A percentile compares a stretch with the other conserved stretches of the same genome.
Evolutionary conservation across 208 protist species (phyloP).

Genomic region (Blechomonas ayalai): DNA sequence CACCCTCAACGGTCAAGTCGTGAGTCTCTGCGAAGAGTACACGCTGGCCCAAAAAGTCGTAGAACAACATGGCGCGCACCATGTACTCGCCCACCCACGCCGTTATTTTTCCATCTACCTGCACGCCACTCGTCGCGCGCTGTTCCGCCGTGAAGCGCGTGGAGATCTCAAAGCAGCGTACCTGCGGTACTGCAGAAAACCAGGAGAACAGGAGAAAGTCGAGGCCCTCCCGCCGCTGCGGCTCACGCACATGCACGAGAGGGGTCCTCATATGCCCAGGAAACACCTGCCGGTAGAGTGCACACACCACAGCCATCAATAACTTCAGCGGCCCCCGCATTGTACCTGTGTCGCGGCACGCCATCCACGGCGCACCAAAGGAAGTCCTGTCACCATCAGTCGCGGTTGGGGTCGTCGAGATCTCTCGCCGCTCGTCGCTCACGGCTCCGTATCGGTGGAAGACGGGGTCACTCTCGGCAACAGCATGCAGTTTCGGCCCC

Average conservation of each 20-base stretch:
- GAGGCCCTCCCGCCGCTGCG: constrained; percentile 12
- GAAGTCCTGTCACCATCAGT: neutral
- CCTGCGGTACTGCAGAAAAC: constrained; percentile 49
- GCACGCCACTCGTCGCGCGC: neutral
- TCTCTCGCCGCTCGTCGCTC: constrained; percentile 2
- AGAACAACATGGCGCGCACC: constrained; percentile 66
- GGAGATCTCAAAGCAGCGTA: constrained; percentile 44
- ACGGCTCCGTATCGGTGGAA: neutral
- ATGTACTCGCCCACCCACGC: constrained; percentile 19
- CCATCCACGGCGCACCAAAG: neutral
- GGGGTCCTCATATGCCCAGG: constrained; percentile 4
- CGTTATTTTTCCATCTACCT: neutral
- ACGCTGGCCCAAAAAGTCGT: constrained; percentile 60
- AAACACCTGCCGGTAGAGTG: constrained; percentile 23
- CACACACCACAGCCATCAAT: constrained; percentile 17
- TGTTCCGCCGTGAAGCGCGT: constrained; percentile 4
- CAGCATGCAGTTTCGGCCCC: constrained; percentile 15
- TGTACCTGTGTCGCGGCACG: neutral
- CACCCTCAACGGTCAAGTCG: constrained; percentile 11
- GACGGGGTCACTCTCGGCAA: constrained; percentile 24
- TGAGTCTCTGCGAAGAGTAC: constrained; percentile 78
- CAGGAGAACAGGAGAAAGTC: constrained; percentile 66
- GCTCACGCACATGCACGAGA: constrained; percentile 16
- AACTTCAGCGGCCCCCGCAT: constrained; percentile 20
- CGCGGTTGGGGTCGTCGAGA: constrained; percentile 10